These are phyloP conservation scores for Ulota crispa DNA, from an alignment of 225 moss, liverwort and hornwort species.

Conservation along the genomic window DNA sequence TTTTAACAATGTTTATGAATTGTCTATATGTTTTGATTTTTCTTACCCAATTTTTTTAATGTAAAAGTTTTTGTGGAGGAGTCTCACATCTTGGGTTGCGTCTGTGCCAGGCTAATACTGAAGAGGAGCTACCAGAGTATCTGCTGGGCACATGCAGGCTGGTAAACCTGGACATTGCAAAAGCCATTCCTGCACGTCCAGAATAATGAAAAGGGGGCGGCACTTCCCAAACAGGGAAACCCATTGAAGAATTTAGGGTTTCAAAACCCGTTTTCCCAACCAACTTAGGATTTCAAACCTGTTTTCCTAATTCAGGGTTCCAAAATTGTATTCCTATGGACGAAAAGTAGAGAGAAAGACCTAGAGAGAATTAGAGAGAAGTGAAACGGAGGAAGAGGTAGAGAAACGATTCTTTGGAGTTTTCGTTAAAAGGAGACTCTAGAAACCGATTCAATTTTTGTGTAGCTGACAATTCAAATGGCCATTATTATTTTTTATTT, in stretches of 20 bases:
- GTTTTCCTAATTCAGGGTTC: background rate
- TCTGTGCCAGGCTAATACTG: slow-evolving; percentile 71
- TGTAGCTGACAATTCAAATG: background rate
- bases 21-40: too few species aligned
- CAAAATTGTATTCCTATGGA: slow-evolving; percentile 31
- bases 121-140: slow-evolving; percentile 94
- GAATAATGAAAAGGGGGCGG: slow-evolving; percentile 14
- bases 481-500: background rate
- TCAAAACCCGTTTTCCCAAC: background rate
- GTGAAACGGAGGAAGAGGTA: slow-evolving; percentile 22
- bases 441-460: slow-evolving; percentile 39
- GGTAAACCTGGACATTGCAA: slow-evolving; percentile 76
- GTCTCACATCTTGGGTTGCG: background rate
- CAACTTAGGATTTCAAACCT: background rate
- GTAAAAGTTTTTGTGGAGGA: background rate
- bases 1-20: too few species aligned
- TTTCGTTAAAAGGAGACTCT: slow-evolving; percentile 31
- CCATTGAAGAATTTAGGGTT: too few species aligned
- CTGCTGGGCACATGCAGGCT: slow-evolving; percentile 91
- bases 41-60: background rate
- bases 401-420: slow-evolving; percentile 41
- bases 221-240: background rate
- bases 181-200: slow-evolving; percentile 72
- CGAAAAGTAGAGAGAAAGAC: background rate
- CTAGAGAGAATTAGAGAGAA: background rate